phyloP scores from a whole-genome alignment of 352 stramenopile species.

The Pythium monospermum region DNA sequence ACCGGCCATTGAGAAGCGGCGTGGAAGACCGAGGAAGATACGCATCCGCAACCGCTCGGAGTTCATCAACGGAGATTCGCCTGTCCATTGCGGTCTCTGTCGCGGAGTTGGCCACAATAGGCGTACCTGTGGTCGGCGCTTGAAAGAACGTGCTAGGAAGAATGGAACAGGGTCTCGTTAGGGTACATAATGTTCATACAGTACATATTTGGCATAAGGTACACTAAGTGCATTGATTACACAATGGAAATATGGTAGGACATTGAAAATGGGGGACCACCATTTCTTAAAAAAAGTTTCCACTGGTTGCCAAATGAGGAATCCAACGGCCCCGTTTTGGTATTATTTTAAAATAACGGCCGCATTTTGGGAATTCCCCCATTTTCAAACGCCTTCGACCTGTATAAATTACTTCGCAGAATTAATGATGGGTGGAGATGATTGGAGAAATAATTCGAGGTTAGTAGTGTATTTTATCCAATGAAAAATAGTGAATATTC shows the following conservation, averaged over 20 bases:
- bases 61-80: constrained; percentile 1
- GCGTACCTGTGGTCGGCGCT: not conserved
- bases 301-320: not conserved
- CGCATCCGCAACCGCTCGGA: constrained; percentile 1
- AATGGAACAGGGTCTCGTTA: no score
- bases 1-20: constrained; percentile 1
- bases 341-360: not conserved
- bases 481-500: not conserved
- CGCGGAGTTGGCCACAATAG: not conserved
- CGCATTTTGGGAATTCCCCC: no score
- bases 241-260: not conserved
- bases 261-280: not conserved
- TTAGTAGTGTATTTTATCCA: not conserved
- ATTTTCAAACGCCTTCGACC: no score
- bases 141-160: not conserved
- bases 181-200: not conserved
- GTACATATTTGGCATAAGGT: not conserved
- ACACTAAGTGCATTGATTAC: not conserved
- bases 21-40: constrained; percentile 1
- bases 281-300: not conserved
- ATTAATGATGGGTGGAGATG: no score
- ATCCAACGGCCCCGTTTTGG: not conserved
- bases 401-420: no score
- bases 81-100: not conserved
- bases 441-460: no score